Base-by-base conservation (phyloP, 352 stramenopile genomes). In the Pythium rishiriense region DNA sequence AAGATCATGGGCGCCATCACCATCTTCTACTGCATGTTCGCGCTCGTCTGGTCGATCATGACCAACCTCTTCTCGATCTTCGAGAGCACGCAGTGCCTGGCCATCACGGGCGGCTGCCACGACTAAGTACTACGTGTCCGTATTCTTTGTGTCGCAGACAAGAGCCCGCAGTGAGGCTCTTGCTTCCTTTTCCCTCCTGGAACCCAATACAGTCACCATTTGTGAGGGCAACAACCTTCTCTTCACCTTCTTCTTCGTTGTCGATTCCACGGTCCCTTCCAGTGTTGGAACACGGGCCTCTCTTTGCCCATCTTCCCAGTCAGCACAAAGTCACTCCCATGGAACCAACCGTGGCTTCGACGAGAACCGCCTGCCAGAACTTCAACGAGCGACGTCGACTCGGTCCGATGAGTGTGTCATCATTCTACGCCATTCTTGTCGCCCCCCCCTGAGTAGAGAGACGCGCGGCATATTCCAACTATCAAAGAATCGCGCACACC, bases 41-140 rank as follows among this genome's bases (percentile, higher is more conserved):
- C 62, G 55, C 54, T 69, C 26, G 43, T 35, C 35, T 69, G 62
- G 62, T 69, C 62, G 9, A 70, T 70, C 43, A 70, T 70, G 64
- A 66, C 57, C 29, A 70, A 70, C 64, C 15, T 70, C 15, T 66
- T 70, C 43, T 26, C 51, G 17, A 70, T 70, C 45, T 70, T 70
- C 37, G 62, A 68, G 56, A 63, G 58, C 45, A 78, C 70, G 25
- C 63, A 64, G 56, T 78, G 70, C 53, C 62, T 73, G 22, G 51
- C 47, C 47, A 69, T 69, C 45, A 69, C 62, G 25, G 62, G 62
- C 55, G 62, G 62, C 48, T 69, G 62, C 48, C 48, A 69, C 51
- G 28, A 63, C 25, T 69, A 69, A 67, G 47, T 19, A 25, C 2
- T n/a, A n/a, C 41, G 19, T 25, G 19, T 25, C 41, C 25, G 19